phyloP scores from a whole-genome alignment of 208 protist species.

The Trypanosoma platydactyli region DNA sequence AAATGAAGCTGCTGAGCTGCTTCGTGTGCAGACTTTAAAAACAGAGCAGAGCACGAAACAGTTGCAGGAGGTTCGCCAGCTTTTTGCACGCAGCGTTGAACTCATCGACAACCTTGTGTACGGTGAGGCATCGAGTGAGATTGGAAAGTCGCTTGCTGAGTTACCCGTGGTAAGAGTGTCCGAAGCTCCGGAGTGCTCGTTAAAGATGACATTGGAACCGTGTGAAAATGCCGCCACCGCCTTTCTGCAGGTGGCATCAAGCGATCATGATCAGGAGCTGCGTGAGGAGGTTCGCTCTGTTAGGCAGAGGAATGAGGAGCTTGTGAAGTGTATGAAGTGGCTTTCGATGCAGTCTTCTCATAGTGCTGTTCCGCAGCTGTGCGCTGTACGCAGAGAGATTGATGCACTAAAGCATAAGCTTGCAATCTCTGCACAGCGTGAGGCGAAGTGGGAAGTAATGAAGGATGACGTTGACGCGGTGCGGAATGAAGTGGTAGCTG shows the following conservation, averaged over 20 bases:
- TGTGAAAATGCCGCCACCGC: background rate
- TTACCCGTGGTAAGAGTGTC: background rate
- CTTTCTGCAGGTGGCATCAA: constrained; percentile 1
- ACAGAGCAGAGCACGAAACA: background rate
- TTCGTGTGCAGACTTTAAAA: background rate
- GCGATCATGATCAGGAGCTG: constrained; percentile 23
- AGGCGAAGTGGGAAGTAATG: constrained; percentile 35
- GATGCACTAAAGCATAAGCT: constrained; percentile 22
- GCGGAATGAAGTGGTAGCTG: constrained; percentile 12
- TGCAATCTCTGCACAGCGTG: constrained; percentile 13
- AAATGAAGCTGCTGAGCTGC: constrained; percentile 9
- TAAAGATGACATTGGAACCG: constrained; percentile 1
- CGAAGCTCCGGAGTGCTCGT: background rate
- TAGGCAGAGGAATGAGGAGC: constrained; percentile 21
- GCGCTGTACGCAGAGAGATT: constrained; percentile 21
- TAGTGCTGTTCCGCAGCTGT: constrained; percentile 34
- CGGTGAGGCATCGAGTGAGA: background rate
- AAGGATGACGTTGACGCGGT: constrained; percentile 18
- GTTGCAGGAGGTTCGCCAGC: constrained; percentile 18
- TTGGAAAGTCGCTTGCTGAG: constrained; percentile 3
- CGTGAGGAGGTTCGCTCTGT: constrained; percentile 24
- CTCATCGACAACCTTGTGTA: constrained; percentile 14
- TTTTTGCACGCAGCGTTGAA: constrained; percentile 16
- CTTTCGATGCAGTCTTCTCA: constrained; percentile 27
- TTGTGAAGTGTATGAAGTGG: constrained; percentile 25